Evolutionary conservation across 2,329 filamentous ascomycete species (phyloP), one percentile per base, ranked within the genome.

Genomic region (Nothopassalora personata): DNA sequence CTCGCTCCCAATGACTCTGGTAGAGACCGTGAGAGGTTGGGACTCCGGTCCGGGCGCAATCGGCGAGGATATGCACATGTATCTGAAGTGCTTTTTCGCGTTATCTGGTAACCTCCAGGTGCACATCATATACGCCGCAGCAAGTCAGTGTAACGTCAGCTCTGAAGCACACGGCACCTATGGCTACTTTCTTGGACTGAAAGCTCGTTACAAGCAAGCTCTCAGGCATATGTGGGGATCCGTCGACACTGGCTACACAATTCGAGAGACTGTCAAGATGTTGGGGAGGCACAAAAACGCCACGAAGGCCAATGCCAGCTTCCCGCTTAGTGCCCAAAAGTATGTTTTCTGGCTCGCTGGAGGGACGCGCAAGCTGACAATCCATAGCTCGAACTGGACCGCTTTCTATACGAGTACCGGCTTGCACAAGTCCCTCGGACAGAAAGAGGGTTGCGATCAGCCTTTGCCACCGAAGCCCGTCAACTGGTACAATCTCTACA

Each of bases 41-140:
- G 87, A 90, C 69, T 83, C 83, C 56, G 86, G 83, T 54, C 80
- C 83, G 1, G 86, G 88, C 61, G 86, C 87, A 19, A 90, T 90
- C 65, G 87, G 87, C 47, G 87, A 90, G 73, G 87, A 90, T 68
- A 74, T 90, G 68, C 87, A 90, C 75, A 90, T 90, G 87, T 88
- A 88, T 69, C 79, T 90, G 62, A 90, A 90, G 77, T 89, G 86
- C 71, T 90, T 90, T 76, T 90, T 90, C 64, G 85, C 86, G 0
- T 80, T 89, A 18, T 87, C 87, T 61, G 87, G 87, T 3, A 85
- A 89, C 69, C 70, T 90, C 56, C 85, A 84, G 11, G 82, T 82
- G 50, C 80, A 82, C 52, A 83, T 86, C 3, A 80, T 90, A 31
- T 76, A 86, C 65, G 86, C 84, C 61, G 86, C 87, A 1, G 86